Evolutionary conservation across 2,329 filamentous ascomycete genomes (phyloP).

Genomic region (Cladosporium sp.): DNA sequence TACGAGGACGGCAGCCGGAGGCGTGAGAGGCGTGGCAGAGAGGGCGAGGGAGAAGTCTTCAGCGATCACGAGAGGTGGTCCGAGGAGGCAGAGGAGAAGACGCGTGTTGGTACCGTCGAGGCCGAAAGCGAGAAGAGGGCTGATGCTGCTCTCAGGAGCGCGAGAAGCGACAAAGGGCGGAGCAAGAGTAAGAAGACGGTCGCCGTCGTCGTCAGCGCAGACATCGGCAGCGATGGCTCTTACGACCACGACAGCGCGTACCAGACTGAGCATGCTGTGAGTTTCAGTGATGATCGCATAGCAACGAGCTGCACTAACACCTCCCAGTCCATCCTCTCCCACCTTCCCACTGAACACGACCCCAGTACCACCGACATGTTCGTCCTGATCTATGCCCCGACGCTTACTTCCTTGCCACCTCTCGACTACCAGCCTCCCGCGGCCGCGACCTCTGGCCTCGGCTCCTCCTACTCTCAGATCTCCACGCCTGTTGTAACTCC

Average conservation of each 20-base stretch:
- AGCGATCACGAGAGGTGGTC: constrained; percentile 84
- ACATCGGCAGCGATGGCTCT: constrained; percentile 51
- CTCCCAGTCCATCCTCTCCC: constrained; percentile 65
- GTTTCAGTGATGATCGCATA: constrained; percentile 29
- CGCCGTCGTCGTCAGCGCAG: constrained; percentile 82
- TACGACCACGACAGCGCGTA: constrained; percentile 52
- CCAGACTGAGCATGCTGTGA: constrained; percentile 72
- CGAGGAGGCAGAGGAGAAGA: constrained; percentile 72
- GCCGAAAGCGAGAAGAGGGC: constrained; percentile 20
- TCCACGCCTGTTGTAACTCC: constrained; percentile 60
- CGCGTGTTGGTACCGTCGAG: constrained; percentile 20
- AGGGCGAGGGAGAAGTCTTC: constrained; percentile 28
- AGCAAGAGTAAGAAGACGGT: constrained; percentile 57
- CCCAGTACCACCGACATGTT: constrained; percentile 70
- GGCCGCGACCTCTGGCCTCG: constrained; percentile 55
- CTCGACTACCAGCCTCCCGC: constrained; percentile 38
- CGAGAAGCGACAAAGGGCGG: constrained; percentile 18
- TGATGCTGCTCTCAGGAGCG: constrained; percentile 16
- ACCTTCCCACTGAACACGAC: constrained; percentile 74
- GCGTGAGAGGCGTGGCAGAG: constrained; percentile 14
- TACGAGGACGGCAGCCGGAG: constrained; percentile 14
- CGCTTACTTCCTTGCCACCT: constrained; percentile 51
- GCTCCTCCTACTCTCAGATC: constrained; percentile 86
- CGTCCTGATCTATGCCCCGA: constrained; percentile 81
- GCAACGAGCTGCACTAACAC: constrained; percentile 18